These are phyloP conservation scores for Casuarina glauca DNA, from an alignment of 306 rosid species.

Conservation along the genomic window DNA sequence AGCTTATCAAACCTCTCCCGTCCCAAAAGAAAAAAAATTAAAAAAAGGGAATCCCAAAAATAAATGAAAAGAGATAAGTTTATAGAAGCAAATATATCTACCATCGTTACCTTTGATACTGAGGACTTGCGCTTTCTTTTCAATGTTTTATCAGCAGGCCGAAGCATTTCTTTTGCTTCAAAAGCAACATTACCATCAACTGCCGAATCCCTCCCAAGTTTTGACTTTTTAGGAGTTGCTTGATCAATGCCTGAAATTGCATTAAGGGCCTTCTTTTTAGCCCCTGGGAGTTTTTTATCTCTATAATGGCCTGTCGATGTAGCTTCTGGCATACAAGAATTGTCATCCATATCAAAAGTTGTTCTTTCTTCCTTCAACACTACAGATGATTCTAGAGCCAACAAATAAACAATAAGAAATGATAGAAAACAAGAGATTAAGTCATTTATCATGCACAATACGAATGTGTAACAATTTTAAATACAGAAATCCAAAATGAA, in stretches of 20 bases:
- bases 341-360: conserved; percentile 49
- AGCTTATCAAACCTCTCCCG: background rate
- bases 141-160: conserved; percentile 35
- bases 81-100: background rate
- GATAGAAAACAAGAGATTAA: conserved; percentile 13
- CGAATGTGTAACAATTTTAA: background rate
- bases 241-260: conserved; percentile 46
- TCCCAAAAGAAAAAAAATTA: background rate
- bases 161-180: conserved; percentile 51
- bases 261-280: conserved; percentile 37
- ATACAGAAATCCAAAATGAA: background rate
- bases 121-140: conserved; percentile 63
- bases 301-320: conserved; percentile 59
- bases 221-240: conserved; percentile 52
- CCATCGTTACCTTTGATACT: conserved; percentile 44
- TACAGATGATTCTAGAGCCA: conserved; percentile 59
- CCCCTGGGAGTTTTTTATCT: conserved; percentile 41
- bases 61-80: conserved; percentile 1
- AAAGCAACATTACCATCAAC: conserved; percentile 36
- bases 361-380: conserved; percentile 65
- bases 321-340: conserved; percentile 55
- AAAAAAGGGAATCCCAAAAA: background rate
- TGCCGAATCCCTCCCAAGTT: conserved; percentile 53
- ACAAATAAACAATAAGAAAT: conserved; percentile 5
- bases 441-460: background rate